Conservation (phyloP, 2,329 filamentous ascomycete genomes). For the Fusarium annulatum region DNA sequence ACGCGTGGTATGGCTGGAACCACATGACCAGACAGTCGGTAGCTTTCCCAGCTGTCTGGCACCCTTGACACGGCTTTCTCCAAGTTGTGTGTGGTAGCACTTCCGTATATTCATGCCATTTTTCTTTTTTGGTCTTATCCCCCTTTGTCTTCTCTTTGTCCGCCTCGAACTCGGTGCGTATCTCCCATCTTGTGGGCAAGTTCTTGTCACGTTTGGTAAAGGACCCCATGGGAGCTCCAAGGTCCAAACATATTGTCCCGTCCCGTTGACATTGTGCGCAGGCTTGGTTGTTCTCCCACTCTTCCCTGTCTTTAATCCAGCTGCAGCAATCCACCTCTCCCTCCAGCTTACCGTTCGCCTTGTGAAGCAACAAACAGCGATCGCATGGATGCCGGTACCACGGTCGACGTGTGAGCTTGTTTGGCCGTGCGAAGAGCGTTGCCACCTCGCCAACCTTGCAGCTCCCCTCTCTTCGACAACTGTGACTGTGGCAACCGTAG, state of each 20-base stretch:
- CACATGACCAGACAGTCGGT: slow-evolving; percentile 11
- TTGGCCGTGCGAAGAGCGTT: neutral
- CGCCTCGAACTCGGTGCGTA: slow-evolving; percentile 9
- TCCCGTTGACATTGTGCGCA: slow-evolving; percentile 17
- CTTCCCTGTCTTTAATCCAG: slow-evolving; percentile 26
- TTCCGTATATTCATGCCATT: slow-evolving; percentile 11
- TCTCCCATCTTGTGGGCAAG: neutral
- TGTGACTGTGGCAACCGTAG: slow-evolving; percentile 13
- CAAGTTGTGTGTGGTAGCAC: neutral
- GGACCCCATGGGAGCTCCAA: neutral
- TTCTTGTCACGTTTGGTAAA: neutral
- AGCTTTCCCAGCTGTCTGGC: neutral
- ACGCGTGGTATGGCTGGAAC: slow-evolving; percentile 7
- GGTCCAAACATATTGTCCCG: slow-evolving; percentile 13
- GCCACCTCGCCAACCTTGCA: neutral
- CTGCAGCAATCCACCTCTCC: neutral
- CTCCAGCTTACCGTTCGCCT: neutral
- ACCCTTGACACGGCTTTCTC: slow-evolving; percentile 25
- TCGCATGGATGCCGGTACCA: slow-evolving; percentile 40
- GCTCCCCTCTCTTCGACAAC: neutral
- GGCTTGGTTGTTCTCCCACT: slow-evolving; percentile 3
- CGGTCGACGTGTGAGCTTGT: neutral
- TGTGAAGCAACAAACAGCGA: slow-evolving; percentile 10
- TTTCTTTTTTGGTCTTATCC: neutral
- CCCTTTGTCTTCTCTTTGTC: neutral